Conservation (phyloP, 306 rosid species). For the Lathyrus oleraceus region DNA sequence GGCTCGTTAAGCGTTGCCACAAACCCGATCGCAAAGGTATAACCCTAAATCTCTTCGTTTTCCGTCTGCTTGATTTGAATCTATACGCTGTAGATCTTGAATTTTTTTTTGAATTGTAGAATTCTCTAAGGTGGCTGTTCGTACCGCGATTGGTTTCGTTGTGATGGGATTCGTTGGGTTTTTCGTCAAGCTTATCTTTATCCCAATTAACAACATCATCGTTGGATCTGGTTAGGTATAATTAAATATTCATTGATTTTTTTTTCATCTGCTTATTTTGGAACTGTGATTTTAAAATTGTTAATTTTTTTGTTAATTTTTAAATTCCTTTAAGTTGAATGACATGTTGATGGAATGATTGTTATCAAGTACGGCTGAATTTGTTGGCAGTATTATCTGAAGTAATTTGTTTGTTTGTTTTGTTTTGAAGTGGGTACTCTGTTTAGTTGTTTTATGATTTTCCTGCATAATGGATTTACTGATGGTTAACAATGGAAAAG, state of each 20-base stretch:
- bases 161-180: conserved; percentile 87
- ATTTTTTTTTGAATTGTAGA: conserved; percentile 40
- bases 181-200: conserved; percentile 78
- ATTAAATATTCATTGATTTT: not conserved
- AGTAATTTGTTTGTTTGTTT: not conserved
- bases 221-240: conserved; percentile 73
- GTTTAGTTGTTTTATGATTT: not conserved
- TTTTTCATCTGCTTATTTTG: not conserved
- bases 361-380: too few relatives aligned
- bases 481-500: conserved; percentile 9
- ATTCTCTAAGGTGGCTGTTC: conserved; percentile 74
- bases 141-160: conserved; percentile 79
- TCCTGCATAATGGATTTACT: not conserved
- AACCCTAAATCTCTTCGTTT: conserved; percentile 1
- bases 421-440: not conserved
- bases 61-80: not conserved
- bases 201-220: conserved; percentile 80
- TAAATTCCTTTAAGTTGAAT: not conserved
- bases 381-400: too few relatives aligned
- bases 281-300: not conserved
- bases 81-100: not conserved
- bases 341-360: not conserved
- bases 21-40: conserved; percentile 47
- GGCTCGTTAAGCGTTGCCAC: conserved; percentile 48
- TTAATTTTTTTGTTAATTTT: not conserved